Conservation (phyloP, 768 basidiomycete species). For the Pleurotus tuoliensis region DNA sequence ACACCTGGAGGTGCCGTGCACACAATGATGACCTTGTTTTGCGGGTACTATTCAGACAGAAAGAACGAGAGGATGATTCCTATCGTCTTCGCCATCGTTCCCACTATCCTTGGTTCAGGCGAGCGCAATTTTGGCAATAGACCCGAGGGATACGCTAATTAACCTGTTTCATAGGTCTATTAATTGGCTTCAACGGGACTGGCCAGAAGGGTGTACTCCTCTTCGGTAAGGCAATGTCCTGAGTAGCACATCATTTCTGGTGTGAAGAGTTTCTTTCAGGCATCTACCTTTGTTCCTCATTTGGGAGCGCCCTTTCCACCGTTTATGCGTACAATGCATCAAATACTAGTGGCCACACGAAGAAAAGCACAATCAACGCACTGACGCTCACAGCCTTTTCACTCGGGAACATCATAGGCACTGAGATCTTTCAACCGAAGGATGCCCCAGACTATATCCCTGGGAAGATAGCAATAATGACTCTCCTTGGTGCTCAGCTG, state of each 20-base stretch:
- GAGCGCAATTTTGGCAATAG: conserved; percentile 4
- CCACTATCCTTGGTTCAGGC: conserved; percentile 57
- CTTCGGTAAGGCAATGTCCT: conserved; percentile 39
- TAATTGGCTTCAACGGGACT: conserved; percentile 50
- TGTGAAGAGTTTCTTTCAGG: conserved; percentile 24
- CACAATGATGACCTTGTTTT: conserved; percentile 43
- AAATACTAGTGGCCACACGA: conserved; percentile 62
- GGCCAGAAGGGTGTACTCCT: conserved; percentile 48
- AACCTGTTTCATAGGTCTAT: conserved; percentile 29
- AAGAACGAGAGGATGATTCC: conserved; percentile 61
- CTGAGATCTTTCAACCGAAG: conserved; percentile 59
- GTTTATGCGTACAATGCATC: conserved; percentile 65
- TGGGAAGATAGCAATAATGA: conserved; percentile 64
- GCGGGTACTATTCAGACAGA: conserved; percentile 64
- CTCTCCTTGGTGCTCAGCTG: conserved; percentile 51
- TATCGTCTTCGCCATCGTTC: conserved; percentile 52
- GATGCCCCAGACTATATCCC: conserved; percentile 62
- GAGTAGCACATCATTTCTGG: neutral
- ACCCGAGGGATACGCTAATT: neutral
- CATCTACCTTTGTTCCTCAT: conserved; percentile 47
- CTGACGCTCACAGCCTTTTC: conserved; percentile 56
- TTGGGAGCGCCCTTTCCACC: conserved; percentile 54
- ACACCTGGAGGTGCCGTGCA: conserved; percentile 54
- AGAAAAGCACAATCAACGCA: conserved; percentile 65
- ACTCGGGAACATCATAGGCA: conserved; percentile 59